Conservation (phyloP, 495 filamentous ascomycete species). For the Podospora appendiculata region DNA sequence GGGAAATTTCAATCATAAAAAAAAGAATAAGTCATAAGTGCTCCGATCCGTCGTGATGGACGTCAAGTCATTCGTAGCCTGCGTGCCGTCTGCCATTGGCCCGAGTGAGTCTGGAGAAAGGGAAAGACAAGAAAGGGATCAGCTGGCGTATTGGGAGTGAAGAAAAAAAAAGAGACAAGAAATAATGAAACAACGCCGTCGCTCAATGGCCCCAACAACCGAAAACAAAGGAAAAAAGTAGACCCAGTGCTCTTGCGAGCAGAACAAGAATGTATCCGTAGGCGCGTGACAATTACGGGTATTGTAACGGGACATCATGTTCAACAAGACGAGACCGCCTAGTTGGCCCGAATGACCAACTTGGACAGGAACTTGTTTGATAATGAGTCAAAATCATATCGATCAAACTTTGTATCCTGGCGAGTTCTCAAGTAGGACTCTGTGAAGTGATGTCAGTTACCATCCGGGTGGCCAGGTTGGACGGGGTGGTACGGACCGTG, state of each 20-base stretch:
- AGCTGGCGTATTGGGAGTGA: neutral
- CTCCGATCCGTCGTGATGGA: conserved; percentile 4
- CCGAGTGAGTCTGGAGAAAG: neutral
- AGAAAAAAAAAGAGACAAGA: neutral
- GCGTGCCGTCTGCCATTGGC: neutral
- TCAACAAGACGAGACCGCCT: conserved; percentile 21
- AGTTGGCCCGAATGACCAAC: conserved; percentile 89
- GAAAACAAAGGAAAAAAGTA: conserved; percentile 23
- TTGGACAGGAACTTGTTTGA: conserved; percentile 93
- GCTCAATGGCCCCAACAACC: conserved; percentile 13
- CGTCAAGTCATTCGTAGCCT: conserved; percentile 1
- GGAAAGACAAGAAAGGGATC: neutral
- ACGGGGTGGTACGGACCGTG: conserved; percentile 56
- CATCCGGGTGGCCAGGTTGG: neutral
- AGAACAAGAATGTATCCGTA: conserved; percentile 8
- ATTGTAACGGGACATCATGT: conserved; percentile 15
- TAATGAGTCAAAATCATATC: conserved; percentile 82
- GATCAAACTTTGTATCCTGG: conserved; percentile 64
- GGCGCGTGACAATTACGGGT: conserved; percentile 10
- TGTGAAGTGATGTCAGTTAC: conserved; percentile 18
- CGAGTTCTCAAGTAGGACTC: conserved; percentile 51
- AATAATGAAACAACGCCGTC: conserved; percentile 16
- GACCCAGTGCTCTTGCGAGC: conserved; percentile 17
- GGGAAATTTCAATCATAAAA: neutral
- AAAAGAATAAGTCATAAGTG: conserved; percentile 56